Conservation (phyloP, 352 stramenopile genomes). For the Globisporangium orthogonon region DNA sequence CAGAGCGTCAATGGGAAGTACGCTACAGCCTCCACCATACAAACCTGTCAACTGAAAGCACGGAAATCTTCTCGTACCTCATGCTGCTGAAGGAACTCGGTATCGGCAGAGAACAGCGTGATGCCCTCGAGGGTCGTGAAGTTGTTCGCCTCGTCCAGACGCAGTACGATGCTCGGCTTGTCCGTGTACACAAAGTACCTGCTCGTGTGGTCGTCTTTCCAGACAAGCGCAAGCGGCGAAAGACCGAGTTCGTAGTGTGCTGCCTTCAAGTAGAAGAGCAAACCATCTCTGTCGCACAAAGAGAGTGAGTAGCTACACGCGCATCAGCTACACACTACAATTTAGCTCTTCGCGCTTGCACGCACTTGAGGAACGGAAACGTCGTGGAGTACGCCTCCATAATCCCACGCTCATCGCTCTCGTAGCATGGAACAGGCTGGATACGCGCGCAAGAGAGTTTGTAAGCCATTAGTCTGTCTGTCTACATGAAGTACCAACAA, state of each 20-base stretch:
- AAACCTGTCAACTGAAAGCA: no score
- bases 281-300: constrained; percentile 56
- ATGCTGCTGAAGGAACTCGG: constrained; percentile 44
- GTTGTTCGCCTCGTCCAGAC: constrained; percentile 31
- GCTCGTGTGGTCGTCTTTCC: constrained; percentile 86
- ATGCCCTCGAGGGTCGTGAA: constrained; percentile 78
- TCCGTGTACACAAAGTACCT: constrained; percentile 70
- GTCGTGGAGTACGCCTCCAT: constrained; percentile 67
- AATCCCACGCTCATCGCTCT: constrained; percentile 76
- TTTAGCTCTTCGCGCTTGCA: not conserved
- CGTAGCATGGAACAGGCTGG: constrained; percentile 80
- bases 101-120: constrained; percentile 36
- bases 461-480: not conserved
- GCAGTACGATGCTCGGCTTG: constrained; percentile 71
- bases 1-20: not conserved
- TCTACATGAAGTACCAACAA: not conserved
- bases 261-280: constrained; percentile 89
- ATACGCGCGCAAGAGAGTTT: not conserved
- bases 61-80: constrained; percentile 34
- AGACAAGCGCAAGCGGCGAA: constrained; percentile 82
- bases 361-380: constrained; percentile 84
- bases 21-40: not conserved
- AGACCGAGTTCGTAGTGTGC: constrained; percentile 87
- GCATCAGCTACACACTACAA: no score
- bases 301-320: not conserved